phyloP scores from a whole-genome alignment of 345 rosid species.

The Salix dunnii region DNA sequence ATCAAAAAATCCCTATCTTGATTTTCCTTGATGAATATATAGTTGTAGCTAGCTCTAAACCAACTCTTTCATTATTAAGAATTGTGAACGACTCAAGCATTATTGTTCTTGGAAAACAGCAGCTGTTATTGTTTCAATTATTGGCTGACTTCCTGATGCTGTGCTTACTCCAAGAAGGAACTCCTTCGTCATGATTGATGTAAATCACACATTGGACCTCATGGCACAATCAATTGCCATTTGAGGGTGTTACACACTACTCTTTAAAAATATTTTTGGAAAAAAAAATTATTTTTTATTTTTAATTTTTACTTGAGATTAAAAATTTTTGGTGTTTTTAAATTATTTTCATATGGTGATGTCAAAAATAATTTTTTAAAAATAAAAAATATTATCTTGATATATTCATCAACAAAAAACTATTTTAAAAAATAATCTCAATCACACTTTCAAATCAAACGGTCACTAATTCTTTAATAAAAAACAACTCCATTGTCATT shows the following conservation, averaged over 20 bases:
- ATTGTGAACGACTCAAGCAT: constrained; percentile 7
- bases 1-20: background rate
- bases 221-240: background rate
- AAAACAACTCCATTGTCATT: background rate
- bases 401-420: too few species aligned
- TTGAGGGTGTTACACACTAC: too few species aligned
- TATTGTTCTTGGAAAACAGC: background rate
- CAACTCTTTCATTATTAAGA: background rate
- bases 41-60: background rate
- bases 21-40: background rate
- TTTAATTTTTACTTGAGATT: too few species aligned
- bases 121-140: background rate
- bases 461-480: background rate
- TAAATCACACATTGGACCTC: background rate
- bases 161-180: background rate
- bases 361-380: too few species aligned
- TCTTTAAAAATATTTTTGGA: too few species aligned
- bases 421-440: too few species aligned
- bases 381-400: too few species aligned
- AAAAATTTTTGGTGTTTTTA: too few species aligned
- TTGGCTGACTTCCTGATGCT: background rate
- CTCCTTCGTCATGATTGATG: background rate
- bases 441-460: too few species aligned
- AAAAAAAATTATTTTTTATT: too few species aligned
- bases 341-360: too few species aligned